A percentile compares a stretch with the other conserved stretches of the same genome.
Evolutionary conservation across 768 basidiomycete species (phyloP).

Genomic region (Rhodotorula diobovata): DNA sequence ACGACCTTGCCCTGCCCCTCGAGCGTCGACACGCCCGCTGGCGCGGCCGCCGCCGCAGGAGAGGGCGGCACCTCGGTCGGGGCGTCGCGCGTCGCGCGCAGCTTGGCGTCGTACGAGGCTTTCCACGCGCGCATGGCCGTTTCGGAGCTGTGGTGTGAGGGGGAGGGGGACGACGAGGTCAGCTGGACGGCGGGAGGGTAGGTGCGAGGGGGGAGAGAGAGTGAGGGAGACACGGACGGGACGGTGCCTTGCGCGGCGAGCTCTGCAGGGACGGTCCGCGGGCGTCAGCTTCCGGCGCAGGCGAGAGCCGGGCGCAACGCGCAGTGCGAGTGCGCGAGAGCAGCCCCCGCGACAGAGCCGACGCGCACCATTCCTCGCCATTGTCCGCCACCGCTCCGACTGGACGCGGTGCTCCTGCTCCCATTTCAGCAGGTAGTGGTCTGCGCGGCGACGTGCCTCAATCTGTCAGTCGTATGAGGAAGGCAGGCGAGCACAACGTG

Average conservation of each 20-base stretch:
- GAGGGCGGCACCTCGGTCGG: background rate
- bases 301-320: too few species aligned
- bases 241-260: conserved; percentile 9
- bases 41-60: background rate
- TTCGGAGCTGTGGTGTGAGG: background rate
- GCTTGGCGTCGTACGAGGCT: conserved; percentile 1
- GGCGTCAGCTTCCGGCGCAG: background rate
- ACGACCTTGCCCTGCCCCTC: conserved; percentile 9
- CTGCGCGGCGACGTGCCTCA: too few species aligned
- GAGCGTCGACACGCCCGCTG: background rate
- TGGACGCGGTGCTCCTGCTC: conserved; percentile 23
- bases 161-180: background rate
- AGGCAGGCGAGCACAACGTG: background rate
- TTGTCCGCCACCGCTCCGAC: conserved; percentile 27
- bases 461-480: background rate
- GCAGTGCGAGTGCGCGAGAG: background rate
- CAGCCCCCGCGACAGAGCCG: background rate
- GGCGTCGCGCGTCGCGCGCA: conserved; percentile 8
- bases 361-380: conserved; percentile 27
- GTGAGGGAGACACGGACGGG: background rate
- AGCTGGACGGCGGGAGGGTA: background rate
- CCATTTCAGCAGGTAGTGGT: conserved; percentile 31
- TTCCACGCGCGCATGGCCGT: conserved; percentile 12
- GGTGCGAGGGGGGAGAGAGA: background rate
- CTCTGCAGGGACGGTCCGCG: background rate